Conservation (phyloP, 805 yeast species). For the Wickerhamiella sorbophila region DNA sequence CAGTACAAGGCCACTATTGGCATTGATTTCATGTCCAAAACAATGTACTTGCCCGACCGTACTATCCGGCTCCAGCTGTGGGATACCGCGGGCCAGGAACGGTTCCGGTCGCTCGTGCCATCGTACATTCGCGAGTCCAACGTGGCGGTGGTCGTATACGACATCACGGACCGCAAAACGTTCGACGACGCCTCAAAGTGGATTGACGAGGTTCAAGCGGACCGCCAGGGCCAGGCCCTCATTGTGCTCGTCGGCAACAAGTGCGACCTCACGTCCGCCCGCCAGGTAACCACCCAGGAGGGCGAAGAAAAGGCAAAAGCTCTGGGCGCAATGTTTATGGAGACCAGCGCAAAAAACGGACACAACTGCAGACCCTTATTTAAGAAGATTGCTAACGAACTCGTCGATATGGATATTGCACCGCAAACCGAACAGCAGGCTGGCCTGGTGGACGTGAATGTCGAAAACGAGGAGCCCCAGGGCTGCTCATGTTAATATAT, state of each 20-base stretch:
- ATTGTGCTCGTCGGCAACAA: conserved; percentile 88
- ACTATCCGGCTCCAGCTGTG: conserved; percentile 89
- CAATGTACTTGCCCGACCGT: conserved; percentile 91
- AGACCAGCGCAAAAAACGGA: conserved; percentile 90
- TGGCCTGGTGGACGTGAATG: conserved; percentile 20
- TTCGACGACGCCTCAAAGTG: conserved; percentile 77
- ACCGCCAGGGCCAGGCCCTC: conserved; percentile 79
- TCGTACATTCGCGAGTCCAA: conserved; percentile 90
- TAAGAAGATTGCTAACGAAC: conserved; percentile 76
- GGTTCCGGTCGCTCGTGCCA: conserved; percentile 89
- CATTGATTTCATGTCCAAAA: conserved; percentile 84
- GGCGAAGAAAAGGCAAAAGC: conserved; percentile 68
- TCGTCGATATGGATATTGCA: conserved; percentile 61
- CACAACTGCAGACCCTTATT: conserved; percentile 83
- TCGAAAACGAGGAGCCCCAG: conserved; percentile 20
- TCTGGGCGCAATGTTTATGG: conserved; percentile 71
- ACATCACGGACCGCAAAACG: conserved; percentile 68
- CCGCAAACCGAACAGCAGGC: conserved; percentile 13
- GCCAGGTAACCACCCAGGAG: conserved; percentile 79
- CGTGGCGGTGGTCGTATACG: conserved; percentile 95
- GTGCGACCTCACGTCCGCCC: conserved; percentile 65
- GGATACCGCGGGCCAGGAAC: conserved; percentile 97
- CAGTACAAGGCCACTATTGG: conserved; percentile 94
- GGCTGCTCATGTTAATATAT: conserved; percentile 17
- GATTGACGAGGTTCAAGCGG: conserved; percentile 89